Evolutionary conservation across 2,329 filamentous ascomycete species (phyloP), one percentile per base, ranked within the genome.

Genomic region (Proliferodiscus dingleyae): DNA sequence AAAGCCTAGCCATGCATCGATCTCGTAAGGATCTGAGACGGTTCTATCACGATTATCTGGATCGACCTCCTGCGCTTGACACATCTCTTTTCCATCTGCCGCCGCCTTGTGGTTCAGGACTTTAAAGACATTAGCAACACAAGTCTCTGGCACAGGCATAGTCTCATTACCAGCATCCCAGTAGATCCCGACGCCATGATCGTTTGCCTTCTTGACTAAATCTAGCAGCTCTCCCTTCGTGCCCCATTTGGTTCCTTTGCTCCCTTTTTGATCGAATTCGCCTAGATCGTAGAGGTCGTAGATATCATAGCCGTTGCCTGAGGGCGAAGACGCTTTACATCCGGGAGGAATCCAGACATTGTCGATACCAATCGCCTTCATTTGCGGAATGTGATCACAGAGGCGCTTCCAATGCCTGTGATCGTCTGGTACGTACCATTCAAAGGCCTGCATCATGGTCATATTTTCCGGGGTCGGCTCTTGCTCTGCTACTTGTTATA

Each of bases 21-120:
- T 84, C 59, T 83, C 74, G 49, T 76, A 75, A 0, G 77, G 71
- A 4, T 75, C 69, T 2, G 70, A 73, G 4, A 76, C 67, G 30
- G 74, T 73, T 45, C 74, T 69, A 22, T 69, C 76, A 15, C 82
- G 74, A 59, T 86, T 76, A 58, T 77, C 62, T 0, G 68, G 62
- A 58, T 87, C 75, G 19, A 87, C 83, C 61, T 83, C 80, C 36
- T 84, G 72, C 2, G 79, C 81, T 47, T 68, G 66, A 46, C 75
- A 83, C 43, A 74, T 73, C 60, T 87, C 83, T 21, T 74, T 80
- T 41, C 70, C 70, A 60, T 88, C 84, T 5, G 80, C 83, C 2
- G 75, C 83, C 2, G 82, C 81, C 61, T 84, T 86, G 61, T 87
- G 84, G 57, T 87, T 88, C 36, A 87, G 67, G 5, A 89, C 82